phyloP scores from a whole-genome alignment of 1,284 basidiomycete genomes.

The Marasmius tenuissimus region DNA sequence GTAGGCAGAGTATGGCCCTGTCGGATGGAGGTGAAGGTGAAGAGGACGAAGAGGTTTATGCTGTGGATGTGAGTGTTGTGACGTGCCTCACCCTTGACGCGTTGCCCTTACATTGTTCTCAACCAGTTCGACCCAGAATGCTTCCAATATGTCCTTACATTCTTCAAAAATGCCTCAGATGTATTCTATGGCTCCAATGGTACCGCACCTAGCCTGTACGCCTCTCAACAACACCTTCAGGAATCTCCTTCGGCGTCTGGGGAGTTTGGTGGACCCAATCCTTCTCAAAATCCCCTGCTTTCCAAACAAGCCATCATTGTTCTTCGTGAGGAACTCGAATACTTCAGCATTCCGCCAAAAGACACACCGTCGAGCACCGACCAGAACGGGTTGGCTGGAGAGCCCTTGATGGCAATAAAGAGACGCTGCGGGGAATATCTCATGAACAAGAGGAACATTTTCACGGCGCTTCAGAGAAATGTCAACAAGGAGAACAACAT shows the following conservation, averaged over 20 bases:
- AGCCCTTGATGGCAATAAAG: slow-evolving; percentile 75
- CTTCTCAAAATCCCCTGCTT: slow-evolving; percentile 86
- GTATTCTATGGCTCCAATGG: slow-evolving; percentile 86
- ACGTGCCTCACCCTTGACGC: neutral
- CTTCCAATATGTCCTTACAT: slow-evolving; percentile 89
- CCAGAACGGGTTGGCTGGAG: slow-evolving; percentile 77
- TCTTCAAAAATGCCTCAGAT: slow-evolving; percentile 88
- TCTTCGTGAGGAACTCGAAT: slow-evolving; percentile 96
- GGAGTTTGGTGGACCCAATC: slow-evolving; percentile 58
- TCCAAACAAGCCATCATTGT: slow-evolving; percentile 99
- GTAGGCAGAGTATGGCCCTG: slow-evolving; percentile 76
- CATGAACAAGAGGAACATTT: slow-evolving; percentile 90
- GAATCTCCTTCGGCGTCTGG: slow-evolving; percentile 45
- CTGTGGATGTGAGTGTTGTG: slow-evolving; percentile 80
- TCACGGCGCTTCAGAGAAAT: slow-evolving; percentile 96
- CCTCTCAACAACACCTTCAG: slow-evolving; percentile 78
- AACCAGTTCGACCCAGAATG: slow-evolving; percentile 94
- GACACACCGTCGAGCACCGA: slow-evolving; percentile 66
- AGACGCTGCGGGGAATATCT: slow-evolving; percentile 84
- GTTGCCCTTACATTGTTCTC: slow-evolving; percentile 12
- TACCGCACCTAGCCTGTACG: slow-evolving; percentile 70
- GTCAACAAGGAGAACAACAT: slow-evolving; percentile 99
- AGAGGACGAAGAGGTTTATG: slow-evolving; percentile 93
- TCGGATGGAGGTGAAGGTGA: slow-evolving; percentile 77
- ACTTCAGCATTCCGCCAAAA: slow-evolving; percentile 92